Evolutionary conservation across 139 green algal genomes (phyloP).

Genomic region (Marvania coccoides): DNA sequence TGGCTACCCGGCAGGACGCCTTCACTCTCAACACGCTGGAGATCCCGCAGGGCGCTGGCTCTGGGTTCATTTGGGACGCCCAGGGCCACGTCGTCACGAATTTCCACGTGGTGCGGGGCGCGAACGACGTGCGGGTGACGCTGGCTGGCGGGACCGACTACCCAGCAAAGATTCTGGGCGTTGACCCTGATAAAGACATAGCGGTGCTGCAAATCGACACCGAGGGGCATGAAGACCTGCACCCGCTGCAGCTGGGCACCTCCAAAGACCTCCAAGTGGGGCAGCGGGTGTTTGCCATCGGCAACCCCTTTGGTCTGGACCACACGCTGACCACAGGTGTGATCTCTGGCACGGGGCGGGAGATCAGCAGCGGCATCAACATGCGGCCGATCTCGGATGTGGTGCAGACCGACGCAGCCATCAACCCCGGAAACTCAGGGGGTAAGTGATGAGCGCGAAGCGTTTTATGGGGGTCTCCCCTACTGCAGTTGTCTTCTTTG

Average conservation of each 20-base stretch:
- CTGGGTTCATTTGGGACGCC: constrained; percentile 58
- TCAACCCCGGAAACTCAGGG: constrained; percentile 85
- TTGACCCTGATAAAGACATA: constrained; percentile 65
- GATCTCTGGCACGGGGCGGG: constrained; percentile 24
- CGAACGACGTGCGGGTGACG: constrained; percentile 46
- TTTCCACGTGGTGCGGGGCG: constrained; percentile 58
- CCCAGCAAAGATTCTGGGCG: constrained; percentile 61
- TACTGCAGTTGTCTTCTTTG: too few species aligned
- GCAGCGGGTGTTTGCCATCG: constrained; percentile 80
- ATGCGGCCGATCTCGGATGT: constrained; percentile 56
- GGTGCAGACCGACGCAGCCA: constrained; percentile 84
- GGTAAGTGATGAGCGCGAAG: too few species aligned
- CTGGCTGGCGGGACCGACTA: constrained; percentile 50
- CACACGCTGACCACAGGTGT: constrained; percentile 70
- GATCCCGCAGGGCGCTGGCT: constrained; percentile 58
- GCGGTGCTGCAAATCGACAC: constrained; percentile 52
- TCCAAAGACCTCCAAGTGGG: constrained; percentile 55
- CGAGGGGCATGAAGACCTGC: constrained; percentile 4
- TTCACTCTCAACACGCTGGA: constrained; percentile 65
- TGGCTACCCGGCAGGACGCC: constrained; percentile 37
- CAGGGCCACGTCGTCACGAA: constrained; percentile 60
- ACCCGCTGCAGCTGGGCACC: constrained; percentile 27
- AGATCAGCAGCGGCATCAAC: constrained; percentile 44
- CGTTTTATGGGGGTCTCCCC: too few species aligned
- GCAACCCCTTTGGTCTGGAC: constrained; percentile 80